Percentiles rank a stretch among this genome's conserved stretches.
These are phyloP conservation scores for Monosporascus sp. DNA, from an alignment of 2,329 filamentous ascomycete genomes.

Conservation along the genomic window DNA sequence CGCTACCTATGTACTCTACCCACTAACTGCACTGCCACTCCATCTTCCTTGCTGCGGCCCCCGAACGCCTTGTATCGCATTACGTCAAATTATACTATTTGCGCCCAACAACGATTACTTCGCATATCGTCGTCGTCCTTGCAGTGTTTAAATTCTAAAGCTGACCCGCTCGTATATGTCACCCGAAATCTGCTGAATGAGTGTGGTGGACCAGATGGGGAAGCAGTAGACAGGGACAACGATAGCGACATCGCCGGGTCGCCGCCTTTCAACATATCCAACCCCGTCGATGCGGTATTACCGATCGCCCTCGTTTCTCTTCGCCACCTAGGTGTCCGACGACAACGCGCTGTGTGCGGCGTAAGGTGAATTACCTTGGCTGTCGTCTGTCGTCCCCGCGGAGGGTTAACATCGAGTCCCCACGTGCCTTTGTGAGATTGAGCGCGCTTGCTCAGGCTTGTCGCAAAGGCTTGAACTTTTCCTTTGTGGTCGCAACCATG, in stretches of 20 bases:
- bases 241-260: background rate
- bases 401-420: background rate
- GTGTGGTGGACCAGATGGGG: too few relatives aligned
- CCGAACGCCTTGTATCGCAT: too few relatives aligned
- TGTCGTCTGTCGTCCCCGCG: background rate
- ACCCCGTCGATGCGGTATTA: constrained; percentile 17
- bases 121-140: too few relatives aligned
- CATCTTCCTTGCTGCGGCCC: too few relatives aligned
- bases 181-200: too few relatives aligned
- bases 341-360: background rate
- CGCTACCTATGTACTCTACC: too few relatives aligned
- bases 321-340: constrained; percentile 3
- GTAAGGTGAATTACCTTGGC: background rate
- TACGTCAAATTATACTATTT: too few relatives aligned
- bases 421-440: background rate
- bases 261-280: background rate
- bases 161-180: too few relatives aligned
- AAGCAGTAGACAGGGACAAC: background rate
- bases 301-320: constrained; percentile 5
- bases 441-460: background rate
- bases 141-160: too few relatives aligned
- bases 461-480: background rate
- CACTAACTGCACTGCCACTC: too few relatives aligned
- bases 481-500: constrained; percentile 35
- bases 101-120: too few relatives aligned